These are phyloP conservation scores for Acanthamoeba lugdunensis DNA, from an alignment of 208 protist genomes.

Conservation along the genomic window DNA sequence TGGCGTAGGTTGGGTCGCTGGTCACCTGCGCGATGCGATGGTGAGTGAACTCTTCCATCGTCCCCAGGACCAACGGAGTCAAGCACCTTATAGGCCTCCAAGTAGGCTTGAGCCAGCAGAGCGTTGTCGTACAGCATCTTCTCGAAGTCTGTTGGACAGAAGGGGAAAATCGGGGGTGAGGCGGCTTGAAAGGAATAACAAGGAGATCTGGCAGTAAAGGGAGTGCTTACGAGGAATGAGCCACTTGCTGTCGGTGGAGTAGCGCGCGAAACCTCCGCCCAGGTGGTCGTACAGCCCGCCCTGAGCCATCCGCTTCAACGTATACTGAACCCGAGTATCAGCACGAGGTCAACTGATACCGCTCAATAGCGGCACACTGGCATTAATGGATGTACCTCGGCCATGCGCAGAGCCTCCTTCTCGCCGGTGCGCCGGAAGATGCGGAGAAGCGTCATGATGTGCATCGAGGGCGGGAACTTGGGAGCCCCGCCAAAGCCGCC, in stretches of 20 bases:
- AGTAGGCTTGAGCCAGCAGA: slow-evolving; percentile 65
- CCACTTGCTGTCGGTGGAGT: slow-evolving; percentile 75
- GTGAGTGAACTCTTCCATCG: background rate
- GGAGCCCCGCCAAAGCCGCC: slow-evolving; percentile 78
- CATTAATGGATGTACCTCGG: background rate
- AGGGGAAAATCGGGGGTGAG: background rate
- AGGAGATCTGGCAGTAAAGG: background rate
- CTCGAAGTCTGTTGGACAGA: slow-evolving; percentile 48
- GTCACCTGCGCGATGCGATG: slow-evolving; percentile 6
- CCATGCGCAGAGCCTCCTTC: slow-evolving; percentile 5
- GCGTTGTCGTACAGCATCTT: slow-evolving; percentile 81
- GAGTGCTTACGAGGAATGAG: slow-evolving; percentile 75
- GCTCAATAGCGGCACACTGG: background rate
- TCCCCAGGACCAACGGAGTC: background rate
- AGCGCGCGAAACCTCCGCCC: slow-evolving; percentile 77
- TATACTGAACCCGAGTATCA: background rate
- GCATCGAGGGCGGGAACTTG: slow-evolving; percentile 78
- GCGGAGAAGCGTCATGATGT: slow-evolving; percentile 72
- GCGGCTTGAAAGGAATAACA: background rate
- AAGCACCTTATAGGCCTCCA: slow-evolving; percentile 70
- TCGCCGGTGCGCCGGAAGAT: slow-evolving; percentile 5
- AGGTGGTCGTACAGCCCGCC: slow-evolving; percentile 81
- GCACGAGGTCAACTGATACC: background rate
- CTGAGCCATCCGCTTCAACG: slow-evolving; percentile 76
- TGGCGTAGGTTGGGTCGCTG: slow-evolving; percentile 53